Conservation (phyloP, 192 early-diverging fungal genomes). For the Haplosporangium gracile region DNA sequence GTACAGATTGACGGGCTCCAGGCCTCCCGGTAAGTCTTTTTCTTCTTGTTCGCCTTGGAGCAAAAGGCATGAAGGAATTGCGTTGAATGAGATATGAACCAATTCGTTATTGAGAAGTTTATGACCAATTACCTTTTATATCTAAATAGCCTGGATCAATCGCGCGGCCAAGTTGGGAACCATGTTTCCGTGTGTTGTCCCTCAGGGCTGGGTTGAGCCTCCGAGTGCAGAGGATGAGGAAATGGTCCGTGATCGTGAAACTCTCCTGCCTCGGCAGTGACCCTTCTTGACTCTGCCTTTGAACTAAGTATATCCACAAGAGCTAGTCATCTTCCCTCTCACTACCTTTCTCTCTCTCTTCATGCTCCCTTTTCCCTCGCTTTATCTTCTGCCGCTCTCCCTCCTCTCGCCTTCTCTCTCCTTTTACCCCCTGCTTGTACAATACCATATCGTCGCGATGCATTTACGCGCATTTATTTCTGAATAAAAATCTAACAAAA, state of each 20-base stretch:
- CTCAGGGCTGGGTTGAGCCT: slow-evolving; percentile 60
- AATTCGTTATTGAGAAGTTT: not conserved
- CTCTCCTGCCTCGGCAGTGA: slow-evolving; percentile 28
- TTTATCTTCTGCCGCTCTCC: not conserved
- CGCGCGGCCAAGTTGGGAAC: slow-evolving; percentile 61
- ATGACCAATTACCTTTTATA: not conserved
- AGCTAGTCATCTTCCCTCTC: not conserved
- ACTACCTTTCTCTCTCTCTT: not conserved
- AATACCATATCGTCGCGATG: not conserved
- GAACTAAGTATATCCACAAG: not conserved
- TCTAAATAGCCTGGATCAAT: slow-evolving; percentile 58
- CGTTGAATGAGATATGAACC: not conserved
- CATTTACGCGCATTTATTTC: no score
- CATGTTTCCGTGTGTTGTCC: slow-evolving; percentile 61
- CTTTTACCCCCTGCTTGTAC: not conserved
- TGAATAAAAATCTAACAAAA: no score
- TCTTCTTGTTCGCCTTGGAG: not conserved
- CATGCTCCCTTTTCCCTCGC: not conserved
- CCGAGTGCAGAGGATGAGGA: slow-evolving; percentile 52
- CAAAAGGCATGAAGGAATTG: not conserved
- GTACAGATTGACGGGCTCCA: slow-evolving; percentile 41
- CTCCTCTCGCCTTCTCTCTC: not conserved
- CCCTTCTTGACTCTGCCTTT: not conserved
- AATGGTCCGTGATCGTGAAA: slow-evolving; percentile 30
- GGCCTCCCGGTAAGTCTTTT: slow-evolving; percentile 37